Evolutionary conservation across 139 green algal genomes (phyloP), one percentile per base, ranked within the genome.

Genomic region (Diplosphaera chodatii): DNA sequence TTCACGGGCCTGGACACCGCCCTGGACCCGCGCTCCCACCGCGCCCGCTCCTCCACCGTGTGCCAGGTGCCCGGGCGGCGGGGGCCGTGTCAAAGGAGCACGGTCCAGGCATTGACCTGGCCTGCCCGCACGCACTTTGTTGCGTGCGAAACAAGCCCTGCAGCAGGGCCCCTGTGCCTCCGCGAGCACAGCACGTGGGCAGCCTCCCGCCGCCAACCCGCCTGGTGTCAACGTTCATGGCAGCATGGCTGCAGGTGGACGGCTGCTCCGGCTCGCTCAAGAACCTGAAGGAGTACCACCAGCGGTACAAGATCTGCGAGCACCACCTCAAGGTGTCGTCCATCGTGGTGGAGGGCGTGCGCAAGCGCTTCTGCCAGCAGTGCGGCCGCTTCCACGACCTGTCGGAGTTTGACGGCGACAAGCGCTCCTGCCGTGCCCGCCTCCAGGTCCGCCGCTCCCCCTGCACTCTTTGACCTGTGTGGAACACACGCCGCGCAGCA

Each of bases 361-460:
- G 64, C 22, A 86, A 93, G 80, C 87, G 90, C 64, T 96, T 95
- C 84, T 96, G 91, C 81, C 91, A 96, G 82, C 90, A 96, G 86
- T 96, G 91, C 72, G 89, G 91, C 13, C 84, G 90, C 64, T 97
- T 97, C 77, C 92, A 97, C 64, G 81, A 89, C 30, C 80, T 97
- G 30, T 73, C 71, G 0, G 88, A 92, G 22, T 97, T 97, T 77
- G 92, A 97, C 68, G 91, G 84, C 27, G 80, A 83, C 66, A 89
- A 92, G 71, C 88, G 91, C 75, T 90, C 79, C 67, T 96, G 91
- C 80, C 82, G 91, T 27, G 83, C 85, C 37, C 81, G 92, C 68
- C 86, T 96, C 29, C 67, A 82, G 67, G 65, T 77, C 32, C 0
- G 55, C 48, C 6, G n/a, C n/a, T n/a, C n/a, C n/a, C n/a, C n/a